Conservation (phyloP, 129 eudicot genomes). For the Helichrysum umbraculigerum region DNA sequence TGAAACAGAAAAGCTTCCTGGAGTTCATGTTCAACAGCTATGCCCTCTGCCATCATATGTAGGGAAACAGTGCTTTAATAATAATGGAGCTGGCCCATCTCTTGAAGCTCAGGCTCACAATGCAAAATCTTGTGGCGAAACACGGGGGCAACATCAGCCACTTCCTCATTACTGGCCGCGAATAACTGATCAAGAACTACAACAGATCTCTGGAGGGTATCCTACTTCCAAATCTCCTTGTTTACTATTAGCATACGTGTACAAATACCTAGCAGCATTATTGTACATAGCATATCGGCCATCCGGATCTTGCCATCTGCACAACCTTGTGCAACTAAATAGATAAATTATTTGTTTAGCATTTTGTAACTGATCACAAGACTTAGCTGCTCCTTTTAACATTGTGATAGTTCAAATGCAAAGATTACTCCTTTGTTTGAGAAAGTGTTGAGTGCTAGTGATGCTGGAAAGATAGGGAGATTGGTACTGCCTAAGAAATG, state of each 20-base stretch:
- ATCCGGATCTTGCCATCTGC: not conserved
- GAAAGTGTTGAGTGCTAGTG: conserved; percentile 94
- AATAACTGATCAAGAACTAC: conserved; percentile 67
- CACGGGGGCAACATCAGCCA: conserved; percentile 42
- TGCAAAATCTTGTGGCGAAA: conserved; percentile 47
- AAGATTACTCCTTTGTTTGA: conserved; percentile 81
- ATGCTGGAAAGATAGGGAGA: conserved; percentile 91
- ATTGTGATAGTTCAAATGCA: conserved; percentile 52
- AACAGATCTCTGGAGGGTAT: conserved; percentile 67
- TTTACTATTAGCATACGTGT: not conserved
- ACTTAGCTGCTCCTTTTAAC: conserved; percentile 41
- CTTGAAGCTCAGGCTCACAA: conserved; percentile 42
- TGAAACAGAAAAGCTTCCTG: conserved; percentile 39
- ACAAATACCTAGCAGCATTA: not conserved
- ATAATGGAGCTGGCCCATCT: conserved; percentile 41
- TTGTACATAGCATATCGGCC: not conserved
- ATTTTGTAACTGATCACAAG: conserved; percentile 15
- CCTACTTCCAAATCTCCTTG: conserved; percentile 31
- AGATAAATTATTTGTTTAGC: not conserved
- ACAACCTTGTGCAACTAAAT: not conserved
- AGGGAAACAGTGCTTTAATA: conserved; percentile 36
- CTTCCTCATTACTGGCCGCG: conserved; percentile 55
- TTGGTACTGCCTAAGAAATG: conserved; percentile 88
- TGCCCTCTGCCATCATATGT: conserved; percentile 26
- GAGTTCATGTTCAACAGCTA: conserved; percentile 32